Evolutionary conservation across 2,329 filamentous ascomycete species (phyloP).

Genomic region (Diaporthe vaccinii): DNA sequence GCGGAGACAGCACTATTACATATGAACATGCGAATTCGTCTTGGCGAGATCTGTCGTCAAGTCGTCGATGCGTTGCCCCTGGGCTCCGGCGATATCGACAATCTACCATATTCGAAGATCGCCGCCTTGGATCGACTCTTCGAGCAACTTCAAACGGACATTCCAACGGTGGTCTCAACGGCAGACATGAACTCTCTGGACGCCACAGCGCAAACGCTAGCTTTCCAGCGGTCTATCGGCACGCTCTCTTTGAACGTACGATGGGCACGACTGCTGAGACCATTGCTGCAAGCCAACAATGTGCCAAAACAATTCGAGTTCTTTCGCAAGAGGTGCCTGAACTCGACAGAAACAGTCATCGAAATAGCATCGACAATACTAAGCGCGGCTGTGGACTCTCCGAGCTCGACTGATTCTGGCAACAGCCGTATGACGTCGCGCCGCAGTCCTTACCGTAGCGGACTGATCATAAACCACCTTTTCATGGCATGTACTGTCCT

Average conservation of each 20-base stretch:
- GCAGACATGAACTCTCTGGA: background rate
- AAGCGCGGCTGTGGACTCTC: conserved; percentile 28
- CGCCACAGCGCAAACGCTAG: background rate
- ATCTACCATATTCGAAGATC: conserved; percentile 43
- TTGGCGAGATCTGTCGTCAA: conserved; percentile 44
- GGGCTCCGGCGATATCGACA: conserved; percentile 40
- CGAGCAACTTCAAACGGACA: conserved; percentile 37
- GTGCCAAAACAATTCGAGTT: conserved; percentile 28
- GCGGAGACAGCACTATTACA: conserved; percentile 15
- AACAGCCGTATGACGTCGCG: background rate
- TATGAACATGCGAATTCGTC: conserved; percentile 41
- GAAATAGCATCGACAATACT: conserved; percentile 33
- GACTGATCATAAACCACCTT: conserved; percentile 36
- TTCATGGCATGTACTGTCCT: conserved; percentile 42
- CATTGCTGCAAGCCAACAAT: conserved; percentile 33
- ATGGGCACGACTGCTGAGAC: conserved; percentile 35
- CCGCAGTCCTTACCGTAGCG: conserved; percentile 34
- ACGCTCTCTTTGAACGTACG: conserved; percentile 27
- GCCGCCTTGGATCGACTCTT: conserved; percentile 44
- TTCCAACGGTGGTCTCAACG: background rate
- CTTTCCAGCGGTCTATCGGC: conserved; percentile 30
- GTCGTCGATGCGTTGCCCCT: conserved; percentile 42
- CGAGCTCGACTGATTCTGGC: background rate
- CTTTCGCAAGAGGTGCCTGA: conserved; percentile 32
- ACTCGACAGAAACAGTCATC: conserved; percentile 36